Conservation (phyloP, 2,329 filamentous ascomycete genomes). For the Botrytis aclada region DNA sequence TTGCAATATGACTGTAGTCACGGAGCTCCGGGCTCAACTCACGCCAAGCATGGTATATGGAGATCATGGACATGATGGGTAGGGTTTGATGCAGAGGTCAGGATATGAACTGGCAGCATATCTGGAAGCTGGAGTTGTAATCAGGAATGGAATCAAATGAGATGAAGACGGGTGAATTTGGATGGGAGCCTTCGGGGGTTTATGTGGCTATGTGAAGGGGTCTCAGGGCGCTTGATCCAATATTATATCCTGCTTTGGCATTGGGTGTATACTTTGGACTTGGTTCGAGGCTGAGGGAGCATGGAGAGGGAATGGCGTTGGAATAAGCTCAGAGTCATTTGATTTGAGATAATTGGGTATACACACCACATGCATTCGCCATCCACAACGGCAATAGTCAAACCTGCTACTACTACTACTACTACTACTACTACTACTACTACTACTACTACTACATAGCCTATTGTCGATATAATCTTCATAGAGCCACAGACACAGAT, state of each 20-base stretch:
- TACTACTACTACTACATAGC: slow-evolving; percentile 48
- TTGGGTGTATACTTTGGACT: slow-evolving; percentile 6
- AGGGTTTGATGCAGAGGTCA: not conserved
- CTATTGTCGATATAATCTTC: slow-evolving; percentile 66
- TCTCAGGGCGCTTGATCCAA: slow-evolving; percentile 5
- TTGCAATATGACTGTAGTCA: slow-evolving; percentile 24
- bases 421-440: slow-evolving; percentile 36
- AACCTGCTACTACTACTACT: slow-evolving; percentile 26
- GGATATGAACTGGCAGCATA: not conserved
- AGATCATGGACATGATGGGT: not conserved
- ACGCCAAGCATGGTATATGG: not conserved
- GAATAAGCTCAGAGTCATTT: slow-evolving; percentile 18
- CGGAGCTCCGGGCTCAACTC: not conserved
- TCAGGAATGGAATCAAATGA: slow-evolving; percentile 3
- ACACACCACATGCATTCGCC: slow-evolving; percentile 33
- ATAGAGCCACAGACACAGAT: slow-evolving; percentile 53
- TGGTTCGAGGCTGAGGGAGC: not conserved
- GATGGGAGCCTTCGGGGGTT: not conserved
- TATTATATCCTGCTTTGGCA: slow-evolving; percentile 11
- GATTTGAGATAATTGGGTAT: slow-evolving; percentile 17
- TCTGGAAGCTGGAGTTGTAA: not conserved
- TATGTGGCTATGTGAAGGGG: not conserved
- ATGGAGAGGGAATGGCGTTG: slow-evolving; percentile 20
- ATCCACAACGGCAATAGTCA: slow-evolving; percentile 39
- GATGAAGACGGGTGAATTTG: not conserved